Percentiles rank a stretch among this genome's conserved stretches.
Evolutionary conservation across 2,329 filamentous ascomycete species (phyloP).

Genomic region (Phialocephala sp.): DNA sequence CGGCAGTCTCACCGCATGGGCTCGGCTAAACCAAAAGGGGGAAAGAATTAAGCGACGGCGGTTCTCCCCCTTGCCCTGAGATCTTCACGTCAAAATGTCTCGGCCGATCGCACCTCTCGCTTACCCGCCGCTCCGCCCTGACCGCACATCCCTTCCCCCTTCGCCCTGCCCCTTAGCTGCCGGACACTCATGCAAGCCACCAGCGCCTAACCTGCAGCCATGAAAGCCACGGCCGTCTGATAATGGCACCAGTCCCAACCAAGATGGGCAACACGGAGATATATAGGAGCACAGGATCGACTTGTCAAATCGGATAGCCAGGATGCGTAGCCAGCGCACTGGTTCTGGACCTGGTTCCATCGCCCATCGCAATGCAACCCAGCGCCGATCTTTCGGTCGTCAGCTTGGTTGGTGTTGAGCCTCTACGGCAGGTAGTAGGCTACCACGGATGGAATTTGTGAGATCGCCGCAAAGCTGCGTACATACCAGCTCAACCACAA

Average conservation of each 20-base stretch:
- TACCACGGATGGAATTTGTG: neutral
- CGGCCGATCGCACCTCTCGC: neutral
- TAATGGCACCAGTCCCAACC: neutral
- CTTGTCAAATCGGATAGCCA: conserved; percentile 10
- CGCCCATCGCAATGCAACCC: neutral
- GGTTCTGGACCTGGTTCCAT: neutral
- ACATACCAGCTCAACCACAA: neutral
- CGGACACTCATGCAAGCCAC: conserved; percentile 12
- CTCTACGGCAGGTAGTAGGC: no score
- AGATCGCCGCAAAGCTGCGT: no score
- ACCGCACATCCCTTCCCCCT: neutral
- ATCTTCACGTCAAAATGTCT: neutral
- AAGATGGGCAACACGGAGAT: neutral
- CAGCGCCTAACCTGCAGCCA: neutral
- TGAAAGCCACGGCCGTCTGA: neutral
- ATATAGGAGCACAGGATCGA: neutral
- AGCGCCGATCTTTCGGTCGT: neutral
- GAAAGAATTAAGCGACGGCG: neutral
- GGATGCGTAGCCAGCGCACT: neutral
- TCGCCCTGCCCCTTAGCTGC: neutral
- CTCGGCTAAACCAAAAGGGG: neutral
- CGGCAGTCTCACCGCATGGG: neutral
- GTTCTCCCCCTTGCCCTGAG: neutral
- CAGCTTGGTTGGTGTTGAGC: no score
- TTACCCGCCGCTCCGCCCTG: neutral